Evolutionary conservation across 176 grass and related monocot species (phyloP), one percentile per base, ranked within the genome.

Genomic region (Aegilops longissima): DNA sequence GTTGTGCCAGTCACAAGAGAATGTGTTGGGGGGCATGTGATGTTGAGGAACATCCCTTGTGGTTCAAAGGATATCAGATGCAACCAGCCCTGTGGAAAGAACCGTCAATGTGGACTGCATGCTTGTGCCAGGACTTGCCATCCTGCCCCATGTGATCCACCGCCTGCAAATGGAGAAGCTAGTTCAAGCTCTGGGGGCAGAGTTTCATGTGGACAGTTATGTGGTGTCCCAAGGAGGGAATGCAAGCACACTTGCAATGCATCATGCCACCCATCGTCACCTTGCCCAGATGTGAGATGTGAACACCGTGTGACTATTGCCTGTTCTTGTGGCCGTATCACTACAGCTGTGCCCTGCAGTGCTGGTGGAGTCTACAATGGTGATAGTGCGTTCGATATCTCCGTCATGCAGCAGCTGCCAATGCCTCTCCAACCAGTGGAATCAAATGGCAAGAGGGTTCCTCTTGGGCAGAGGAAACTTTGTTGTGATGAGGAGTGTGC

Each of bases 41-140:
- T 98, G 75, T 65, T 98, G 65, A 95, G 94, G 90, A 98, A 95
- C 76, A 94, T 98, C 76, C 96, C 96, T n/a, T 98, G 96, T 14
- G 93, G 96, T 10, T 98, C 96, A 2, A 98, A 94, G 81, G 93
- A 95, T 85, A 95, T 98, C 25, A 91, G 96, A 67, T 98, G 96
- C 87, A 98, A 90, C 86, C 91, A 98, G 78, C 90, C 91, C 2
- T 98, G 96, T 89, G 96, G 93, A 33, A 98, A 94, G 90, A 93
- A 92, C 63, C 91, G 96, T 18, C 93, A 89, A 81, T 98, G 96
- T 77, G 96, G 96, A 80, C 82, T 95, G 30, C 96, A 98, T 86
- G 96, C 96, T 49, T 98, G 96, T 49, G 45, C 70, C 39, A 92
- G 86, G 73, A 44, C 86, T 59, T 95, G 96, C 52, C 93, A 98